Evolutionary conservation across 2,329 filamentous ascomycete species (phyloP).

Genomic region (Neonectria magnoliae): DNA sequence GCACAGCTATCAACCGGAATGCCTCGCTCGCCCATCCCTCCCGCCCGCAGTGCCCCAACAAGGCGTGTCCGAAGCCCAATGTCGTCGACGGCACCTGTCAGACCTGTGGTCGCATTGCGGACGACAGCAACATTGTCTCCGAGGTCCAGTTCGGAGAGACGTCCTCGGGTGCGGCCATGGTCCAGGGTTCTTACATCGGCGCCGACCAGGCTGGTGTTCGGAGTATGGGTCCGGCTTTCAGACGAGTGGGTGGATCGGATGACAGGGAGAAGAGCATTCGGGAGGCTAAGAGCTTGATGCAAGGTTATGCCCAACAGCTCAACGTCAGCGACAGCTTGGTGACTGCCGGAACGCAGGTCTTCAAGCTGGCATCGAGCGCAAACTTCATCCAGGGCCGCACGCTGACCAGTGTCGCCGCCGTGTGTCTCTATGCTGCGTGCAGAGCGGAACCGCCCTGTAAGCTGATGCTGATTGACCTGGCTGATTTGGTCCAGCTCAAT

Average conservation of each 20-base stretch:
- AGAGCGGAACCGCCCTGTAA: constrained; percentile 81
- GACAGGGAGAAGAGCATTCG: constrained; percentile 70
- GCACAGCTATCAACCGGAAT: constrained; percentile 45
- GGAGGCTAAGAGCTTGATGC: constrained; percentile 67
- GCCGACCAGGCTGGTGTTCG: constrained; percentile 86
- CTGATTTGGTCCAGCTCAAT: constrained; percentile 83
- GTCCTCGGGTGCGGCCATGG: constrained; percentile 83
- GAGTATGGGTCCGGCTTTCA: constrained; percentile 70
- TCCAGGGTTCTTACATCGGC: constrained; percentile 88
- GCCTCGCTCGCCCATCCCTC: constrained; percentile 47
- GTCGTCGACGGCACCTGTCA: constrained; percentile 77
- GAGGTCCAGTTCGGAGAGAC: constrained; percentile 94
- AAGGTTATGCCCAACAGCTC: constrained; percentile 69
- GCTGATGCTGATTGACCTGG: constrained; percentile 94
- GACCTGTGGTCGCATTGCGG: constrained; percentile 84
- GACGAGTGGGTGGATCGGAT: constrained; percentile 66
- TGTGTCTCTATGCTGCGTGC: constrained; percentile 90
- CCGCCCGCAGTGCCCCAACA: constrained; percentile 65
- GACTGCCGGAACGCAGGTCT: constrained; percentile 75
- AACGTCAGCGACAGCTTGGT: constrained; percentile 69
- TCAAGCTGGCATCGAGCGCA: constrained; percentile 77
- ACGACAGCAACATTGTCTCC: constrained; percentile 88
- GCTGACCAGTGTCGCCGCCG: constrained; percentile 85
- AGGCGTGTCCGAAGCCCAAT: constrained; percentile 68
- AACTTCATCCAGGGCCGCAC: constrained; percentile 89